These are phyloP conservation scores for Camelina laxa DNA, from an alignment of 345 rosid species.

Conservation along the genomic window DNA sequence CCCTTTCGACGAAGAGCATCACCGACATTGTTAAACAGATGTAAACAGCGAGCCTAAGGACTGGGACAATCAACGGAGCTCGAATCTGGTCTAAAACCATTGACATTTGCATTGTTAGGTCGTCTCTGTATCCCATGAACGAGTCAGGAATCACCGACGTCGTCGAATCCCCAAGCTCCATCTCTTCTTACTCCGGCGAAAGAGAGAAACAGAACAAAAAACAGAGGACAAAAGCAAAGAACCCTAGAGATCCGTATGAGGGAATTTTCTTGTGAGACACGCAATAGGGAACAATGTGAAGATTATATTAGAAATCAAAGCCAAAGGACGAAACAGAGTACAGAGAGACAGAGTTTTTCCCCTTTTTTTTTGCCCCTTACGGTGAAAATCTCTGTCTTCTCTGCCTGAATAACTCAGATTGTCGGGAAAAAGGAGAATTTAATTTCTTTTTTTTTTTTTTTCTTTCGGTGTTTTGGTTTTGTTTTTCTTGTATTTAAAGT, in stretches of 20 bases:
- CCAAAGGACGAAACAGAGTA: neutral
- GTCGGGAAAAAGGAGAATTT: constrained; percentile 27
- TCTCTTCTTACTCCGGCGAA: neutral
- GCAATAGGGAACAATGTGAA: constrained; percentile 29
- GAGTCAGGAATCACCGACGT: constrained; percentile 57
- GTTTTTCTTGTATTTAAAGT: constrained; percentile 24
- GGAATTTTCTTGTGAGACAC: constrained; percentile 27
- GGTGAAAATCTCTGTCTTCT: constrained; percentile 40
- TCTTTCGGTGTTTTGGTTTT: neutral
- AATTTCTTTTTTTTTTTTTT: constrained; percentile 27
- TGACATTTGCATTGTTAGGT: constrained; percentile 55
- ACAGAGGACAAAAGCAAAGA: constrained; percentile 33
- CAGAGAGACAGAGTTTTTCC: constrained; percentile 42
- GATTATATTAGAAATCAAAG: constrained; percentile 1
- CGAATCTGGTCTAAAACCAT: constrained; percentile 70
- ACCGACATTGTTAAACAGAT: constrained; percentile 85
- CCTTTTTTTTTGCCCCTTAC: neutral
- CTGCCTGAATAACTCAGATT: constrained; percentile 33
- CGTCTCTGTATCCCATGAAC: constrained; percentile 58
- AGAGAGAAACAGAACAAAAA: constrained; percentile 1
- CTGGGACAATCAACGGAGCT: constrained; percentile 86
- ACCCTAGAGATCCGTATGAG: constrained; percentile 36
- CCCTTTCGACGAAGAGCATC: constrained; percentile 87
- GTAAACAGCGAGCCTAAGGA: constrained; percentile 59
- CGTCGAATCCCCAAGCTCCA: constrained; percentile 37